Evolutionary conservation across 2,329 filamentous ascomycete genomes (phyloP).

Genomic region (Didymella arachidicola): DNA sequence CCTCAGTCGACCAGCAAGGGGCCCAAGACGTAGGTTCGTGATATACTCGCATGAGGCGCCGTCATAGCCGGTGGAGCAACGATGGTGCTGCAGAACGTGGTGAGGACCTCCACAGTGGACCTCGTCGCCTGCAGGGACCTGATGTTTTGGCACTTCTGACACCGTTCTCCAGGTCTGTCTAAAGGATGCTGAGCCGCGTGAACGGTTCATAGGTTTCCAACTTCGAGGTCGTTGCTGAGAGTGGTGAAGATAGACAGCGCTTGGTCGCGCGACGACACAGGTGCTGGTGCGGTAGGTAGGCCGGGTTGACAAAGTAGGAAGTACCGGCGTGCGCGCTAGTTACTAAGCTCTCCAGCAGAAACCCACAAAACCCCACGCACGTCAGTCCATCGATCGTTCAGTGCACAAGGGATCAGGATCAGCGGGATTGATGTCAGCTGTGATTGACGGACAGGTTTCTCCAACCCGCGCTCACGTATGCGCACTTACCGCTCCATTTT

Average conservation of each 20-base stretch:
- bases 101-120: conserved; percentile 12
- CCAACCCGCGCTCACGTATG: conserved; percentile 12
- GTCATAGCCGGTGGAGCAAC: conserved; percentile 19
- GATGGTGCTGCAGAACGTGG: conserved; percentile 13
- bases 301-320: conserved; percentile 13
- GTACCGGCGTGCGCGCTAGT: conserved; percentile 16
- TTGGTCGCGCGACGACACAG: conserved; percentile 4
- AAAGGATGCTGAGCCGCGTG: conserved; percentile 6
- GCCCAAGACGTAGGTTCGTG: conserved; percentile 2
- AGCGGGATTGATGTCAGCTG: conserved; percentile 10
- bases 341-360: conserved; percentile 2
- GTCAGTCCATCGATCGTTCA: conserved; percentile 13
- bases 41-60: conserved; percentile 6
- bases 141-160: conserved; percentile 4
- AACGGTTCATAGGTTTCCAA: conserved; percentile 11
- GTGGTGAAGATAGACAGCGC: conserved; percentile 17
- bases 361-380: conserved; percentile 11
- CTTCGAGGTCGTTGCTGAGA: conserved; percentile 11
- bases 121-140: conserved; percentile 18
- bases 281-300: conserved; percentile 10
- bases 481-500: conserved; percentile 15
- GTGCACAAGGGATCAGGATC: conserved; percentile 17
- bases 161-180: conserved; percentile 8
- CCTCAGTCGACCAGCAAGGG: conserved; percentile 7
- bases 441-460: conserved; percentile 17